phyloP scores from a whole-genome alignment of 805 yeast species.

The Lipomyces sp. region DNA sequence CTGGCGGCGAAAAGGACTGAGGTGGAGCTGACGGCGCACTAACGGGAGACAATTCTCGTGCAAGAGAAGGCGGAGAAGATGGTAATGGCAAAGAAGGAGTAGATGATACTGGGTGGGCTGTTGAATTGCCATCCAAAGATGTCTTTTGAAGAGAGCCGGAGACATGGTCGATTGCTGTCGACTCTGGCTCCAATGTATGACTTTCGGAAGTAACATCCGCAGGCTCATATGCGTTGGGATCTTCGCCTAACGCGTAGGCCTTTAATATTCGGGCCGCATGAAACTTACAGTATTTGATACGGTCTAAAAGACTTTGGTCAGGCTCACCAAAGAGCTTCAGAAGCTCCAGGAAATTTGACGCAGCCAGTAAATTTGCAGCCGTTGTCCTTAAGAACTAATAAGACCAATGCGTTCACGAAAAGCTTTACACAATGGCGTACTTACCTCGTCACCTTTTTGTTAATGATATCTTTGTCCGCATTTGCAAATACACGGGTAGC shows the following conservation, averaged over 20 bases:
- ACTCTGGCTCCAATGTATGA: background rate
- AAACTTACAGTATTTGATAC: slow-evolving; percentile 65
- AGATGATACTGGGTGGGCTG: slow-evolving; percentile 11
- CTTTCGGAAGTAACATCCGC: slow-evolving; percentile 40
- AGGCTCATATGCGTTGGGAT: slow-evolving; percentile 61
- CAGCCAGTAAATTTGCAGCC: slow-evolving; percentile 58
- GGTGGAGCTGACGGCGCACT: slow-evolving; percentile 28
- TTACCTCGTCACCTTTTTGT: slow-evolving; percentile 49
- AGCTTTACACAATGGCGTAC: background rate
- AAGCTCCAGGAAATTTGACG: slow-evolving; percentile 58
- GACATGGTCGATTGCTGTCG: background rate
- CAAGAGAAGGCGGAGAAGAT: slow-evolving; percentile 15
- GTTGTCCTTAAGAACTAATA: slow-evolving; percentile 44
- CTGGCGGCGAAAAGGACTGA: slow-evolving; percentile 26
- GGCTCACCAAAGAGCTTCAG: slow-evolving; percentile 49
- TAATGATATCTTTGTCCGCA: slow-evolving; percentile 55
- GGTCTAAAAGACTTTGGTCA: slow-evolving; percentile 42
- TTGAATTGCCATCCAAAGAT: background rate
- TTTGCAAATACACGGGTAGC: slow-evolving; percentile 61
- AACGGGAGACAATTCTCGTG: slow-evolving; percentile 23
- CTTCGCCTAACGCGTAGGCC: slow-evolving; percentile 54
- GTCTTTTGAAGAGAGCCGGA: background rate
- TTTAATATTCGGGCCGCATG: slow-evolving; percentile 64
- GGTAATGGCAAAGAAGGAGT: slow-evolving; percentile 7
- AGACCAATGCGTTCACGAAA: background rate